Conservation (phyloP, 192 early-diverging fungal genomes). For the Paraglomus brasilianum region DNA sequence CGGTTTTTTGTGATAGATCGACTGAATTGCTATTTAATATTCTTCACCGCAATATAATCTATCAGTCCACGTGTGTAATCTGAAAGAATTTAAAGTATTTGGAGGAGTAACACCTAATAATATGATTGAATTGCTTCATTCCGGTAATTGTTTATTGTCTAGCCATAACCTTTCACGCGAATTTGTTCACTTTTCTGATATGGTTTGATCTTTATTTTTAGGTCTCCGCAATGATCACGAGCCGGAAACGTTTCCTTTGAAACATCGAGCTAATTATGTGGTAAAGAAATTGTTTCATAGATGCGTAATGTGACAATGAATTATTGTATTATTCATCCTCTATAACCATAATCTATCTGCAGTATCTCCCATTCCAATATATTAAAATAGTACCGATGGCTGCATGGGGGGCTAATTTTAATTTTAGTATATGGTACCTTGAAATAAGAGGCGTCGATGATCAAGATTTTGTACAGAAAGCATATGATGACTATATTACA, state of each 20-base stretch:
- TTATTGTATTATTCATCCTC: neutral
- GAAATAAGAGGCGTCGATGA: slow-evolving; percentile 81
- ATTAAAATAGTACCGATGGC: slow-evolving; percentile 91
- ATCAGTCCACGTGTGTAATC: slow-evolving; percentile 84
- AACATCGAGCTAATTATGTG: slow-evolving; percentile 67
- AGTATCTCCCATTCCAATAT: slow-evolving; percentile 86
- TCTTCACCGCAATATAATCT: no score
- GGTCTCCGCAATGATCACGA: slow-evolving; percentile 70
- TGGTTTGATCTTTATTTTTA: slow-evolving; percentile 13
- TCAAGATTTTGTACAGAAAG: slow-evolving; percentile 63
- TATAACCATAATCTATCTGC: neutral
- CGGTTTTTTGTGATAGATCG: neutral
- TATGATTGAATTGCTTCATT: slow-evolving; percentile 85
- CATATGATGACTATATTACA: slow-evolving; percentile 59
- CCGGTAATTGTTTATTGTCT: slow-evolving; percentile 42
- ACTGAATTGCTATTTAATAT: neutral
- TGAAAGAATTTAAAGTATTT: slow-evolving; percentile 95
- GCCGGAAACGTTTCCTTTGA: slow-evolving; percentile 84
- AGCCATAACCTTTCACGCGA: neutral
- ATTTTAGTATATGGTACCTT: slow-evolving; percentile 94
- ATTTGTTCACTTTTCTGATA: neutral
- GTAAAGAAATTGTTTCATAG: slow-evolving; percentile 42
- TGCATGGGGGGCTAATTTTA: slow-evolving; percentile 91
- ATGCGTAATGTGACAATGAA: neutral
- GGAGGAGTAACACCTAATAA: slow-evolving; percentile 80